Evolutionary conservation across 768 basidiomycete species (phyloP).

Genomic region (Goffeauzyma gilvescens): DNA sequence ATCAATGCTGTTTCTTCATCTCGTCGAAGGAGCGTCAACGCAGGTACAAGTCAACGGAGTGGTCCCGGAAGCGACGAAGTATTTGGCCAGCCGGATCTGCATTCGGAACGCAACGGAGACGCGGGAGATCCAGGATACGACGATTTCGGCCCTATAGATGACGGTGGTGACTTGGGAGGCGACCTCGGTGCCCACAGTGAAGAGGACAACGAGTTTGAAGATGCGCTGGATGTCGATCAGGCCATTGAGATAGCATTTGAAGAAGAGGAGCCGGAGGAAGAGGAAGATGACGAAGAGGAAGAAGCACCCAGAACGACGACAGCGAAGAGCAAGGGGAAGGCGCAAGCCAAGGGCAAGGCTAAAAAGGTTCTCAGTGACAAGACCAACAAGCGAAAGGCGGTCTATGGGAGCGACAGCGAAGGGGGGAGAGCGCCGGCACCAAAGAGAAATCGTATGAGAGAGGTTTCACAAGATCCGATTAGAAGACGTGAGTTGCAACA

Average conservation of each 20-base stretch:
- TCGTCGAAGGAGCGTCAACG: background rate
- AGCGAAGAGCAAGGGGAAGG: slow-evolving; percentile 10
- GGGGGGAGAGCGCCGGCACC: background rate
- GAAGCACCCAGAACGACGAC: slow-evolving; percentile 5
- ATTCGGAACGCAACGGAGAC: slow-evolving; percentile 8
- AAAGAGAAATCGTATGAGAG: background rate
- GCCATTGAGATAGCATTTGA: slow-evolving; percentile 7
- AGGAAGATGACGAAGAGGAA: slow-evolving; percentile 9
- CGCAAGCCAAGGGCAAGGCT: slow-evolving; percentile 1
- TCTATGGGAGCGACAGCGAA: slow-evolving; percentile 2
- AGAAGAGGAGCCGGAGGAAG: slow-evolving; percentile 7
- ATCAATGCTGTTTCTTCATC: background rate
- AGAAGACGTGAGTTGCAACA: background rate
- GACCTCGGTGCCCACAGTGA: background rate
- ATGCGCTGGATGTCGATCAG: slow-evolving; percentile 6
- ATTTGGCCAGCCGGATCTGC: slow-evolving; percentile 1
- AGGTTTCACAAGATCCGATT: background rate
- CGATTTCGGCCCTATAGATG: no score
- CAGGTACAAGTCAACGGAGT: slow-evolving; percentile 1
- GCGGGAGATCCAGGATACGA: slow-evolving; percentile 1
- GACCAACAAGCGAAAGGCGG: slow-evolving; percentile 1
- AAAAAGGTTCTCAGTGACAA: background rate
- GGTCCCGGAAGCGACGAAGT: background rate
- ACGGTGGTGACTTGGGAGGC: no score
- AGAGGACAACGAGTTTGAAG: background rate